These are phyloP conservation scores for Sporisorium iseilematis-ciliati DNA, from an alignment of 1,284 basidiomycete genomes.

Conservation along the genomic window DNA sequence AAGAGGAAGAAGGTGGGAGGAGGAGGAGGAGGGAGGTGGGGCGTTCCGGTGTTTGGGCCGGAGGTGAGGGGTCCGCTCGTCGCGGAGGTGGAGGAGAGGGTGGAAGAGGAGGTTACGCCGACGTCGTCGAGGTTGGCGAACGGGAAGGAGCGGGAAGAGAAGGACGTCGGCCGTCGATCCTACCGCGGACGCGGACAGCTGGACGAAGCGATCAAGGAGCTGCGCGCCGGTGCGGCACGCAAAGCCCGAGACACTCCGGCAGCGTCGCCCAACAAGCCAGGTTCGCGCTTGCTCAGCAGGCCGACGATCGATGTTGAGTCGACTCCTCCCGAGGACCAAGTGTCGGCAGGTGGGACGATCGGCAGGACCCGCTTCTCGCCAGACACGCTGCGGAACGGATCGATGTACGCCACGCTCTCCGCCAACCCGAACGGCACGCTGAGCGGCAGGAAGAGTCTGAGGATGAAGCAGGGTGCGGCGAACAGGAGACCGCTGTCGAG, in stretches of 20 bases:
- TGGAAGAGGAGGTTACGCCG: slow-evolving; percentile 43
- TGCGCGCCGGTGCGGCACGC: slow-evolving; percentile 44
- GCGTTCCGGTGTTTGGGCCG: slow-evolving; percentile 45
- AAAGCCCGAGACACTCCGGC: slow-evolving; percentile 25
- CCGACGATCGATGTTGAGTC: not conserved
- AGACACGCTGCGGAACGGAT: not conserved
- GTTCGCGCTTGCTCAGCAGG: slow-evolving; percentile 11
- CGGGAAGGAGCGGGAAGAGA: not conserved
- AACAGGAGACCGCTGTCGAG: slow-evolving; percentile 40
- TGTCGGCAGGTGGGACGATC: slow-evolving; percentile 15
- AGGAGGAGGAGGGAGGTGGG: slow-evolving; percentile 41
- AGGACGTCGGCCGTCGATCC: slow-evolving; percentile 23
- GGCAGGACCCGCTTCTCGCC: slow-evolving; percentile 19
- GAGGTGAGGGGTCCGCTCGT: slow-evolving; percentile 54
- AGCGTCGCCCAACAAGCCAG: slow-evolving; percentile 9
- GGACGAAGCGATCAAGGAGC: slow-evolving; percentile 62
- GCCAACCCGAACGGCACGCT: slow-evolving; percentile 38
- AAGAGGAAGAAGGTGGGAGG: slow-evolving; percentile 39
- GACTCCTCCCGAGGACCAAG: slow-evolving; percentile 4
- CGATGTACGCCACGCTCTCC: slow-evolving; percentile 28
- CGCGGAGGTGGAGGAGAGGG: not conserved
- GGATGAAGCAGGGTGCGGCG: slow-evolving; percentile 19
- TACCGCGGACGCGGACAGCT: slow-evolving; percentile 56
- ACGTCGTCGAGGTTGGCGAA: slow-evolving; percentile 40
- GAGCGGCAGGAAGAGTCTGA: slow-evolving; percentile 46